Conservation (phyloP, 2,329 filamentous ascomycete species). For the Zymoseptoria passerinii region DNA sequence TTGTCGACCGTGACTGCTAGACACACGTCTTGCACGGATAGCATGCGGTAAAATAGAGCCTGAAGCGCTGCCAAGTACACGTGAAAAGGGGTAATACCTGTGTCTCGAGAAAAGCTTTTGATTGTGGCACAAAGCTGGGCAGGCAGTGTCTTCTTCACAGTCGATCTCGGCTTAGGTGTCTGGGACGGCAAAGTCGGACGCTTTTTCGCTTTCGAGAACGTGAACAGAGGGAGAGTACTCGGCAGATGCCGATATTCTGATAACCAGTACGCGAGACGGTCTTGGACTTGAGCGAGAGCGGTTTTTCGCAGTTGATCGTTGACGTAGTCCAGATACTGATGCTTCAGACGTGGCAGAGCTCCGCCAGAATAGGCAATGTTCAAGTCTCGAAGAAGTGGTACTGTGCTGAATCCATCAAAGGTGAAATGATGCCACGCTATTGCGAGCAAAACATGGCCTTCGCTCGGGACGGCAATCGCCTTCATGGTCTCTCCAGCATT, state of each 20-base stretch:
- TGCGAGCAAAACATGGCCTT: constrained; percentile 16
- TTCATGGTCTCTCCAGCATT: constrained; percentile 6
- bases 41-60: constrained; percentile 5
- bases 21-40: constrained; percentile 4
- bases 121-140: constrained; percentile 2
- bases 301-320: constrained; percentile 1
- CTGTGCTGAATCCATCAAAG: constrained; percentile 25
- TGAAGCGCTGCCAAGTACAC: constrained; percentile 5
- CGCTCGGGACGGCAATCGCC: constrained; percentile 14
- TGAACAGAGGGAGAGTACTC: constrained; percentile 20
- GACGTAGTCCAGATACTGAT: constrained; percentile 7
- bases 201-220: constrained; percentile 14
- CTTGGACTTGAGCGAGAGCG: constrained; percentile 2
- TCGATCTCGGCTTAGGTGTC: constrained; percentile 2
- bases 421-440: constrained; percentile 27
- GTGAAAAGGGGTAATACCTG: constrained; percentile 2
- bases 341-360: constrained; percentile 1
- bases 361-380: constrained; percentile 4
- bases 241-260: constrained; percentile 3
- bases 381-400: constrained; percentile 19
- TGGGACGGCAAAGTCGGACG: constrained; percentile 9
- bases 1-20: constrained; percentile 2
- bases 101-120: constrained; percentile 1
- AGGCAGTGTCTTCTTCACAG: constrained; percentile 3
- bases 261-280: constrained; percentile 5